Conservation (phyloP, 768 basidiomycete species). For the Tulasnella sp. region DNA sequence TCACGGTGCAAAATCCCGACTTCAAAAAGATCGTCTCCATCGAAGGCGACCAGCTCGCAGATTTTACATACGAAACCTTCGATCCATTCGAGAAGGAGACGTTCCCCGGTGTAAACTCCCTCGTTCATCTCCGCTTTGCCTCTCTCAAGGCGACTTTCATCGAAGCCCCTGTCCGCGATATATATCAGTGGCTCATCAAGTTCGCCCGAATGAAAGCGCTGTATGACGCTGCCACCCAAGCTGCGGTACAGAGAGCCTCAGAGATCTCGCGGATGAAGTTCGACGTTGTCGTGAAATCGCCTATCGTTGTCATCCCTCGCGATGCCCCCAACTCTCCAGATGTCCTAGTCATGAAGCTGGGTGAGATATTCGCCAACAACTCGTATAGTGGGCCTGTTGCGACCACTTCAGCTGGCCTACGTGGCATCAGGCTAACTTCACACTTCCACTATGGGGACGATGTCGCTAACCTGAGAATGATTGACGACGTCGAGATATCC, state of each 20-base stretch:
- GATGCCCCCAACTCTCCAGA: slow-evolving; percentile 65
- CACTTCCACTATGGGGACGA: slow-evolving; percentile 57
- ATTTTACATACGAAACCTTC: slow-evolving; percentile 92
- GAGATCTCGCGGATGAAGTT: slow-evolving; percentile 95
- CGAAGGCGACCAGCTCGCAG: slow-evolving; percentile 90
- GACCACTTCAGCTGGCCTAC: slow-evolving; percentile 73
- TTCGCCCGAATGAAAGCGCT: slow-evolving; percentile 90
- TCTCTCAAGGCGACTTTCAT: slow-evolving; percentile 89
- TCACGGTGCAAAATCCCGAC: slow-evolving; percentile 56
- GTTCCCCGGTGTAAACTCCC: slow-evolving; percentile 81
- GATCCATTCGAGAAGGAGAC: slow-evolving; percentile 67
- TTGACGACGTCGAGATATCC: slow-evolving; percentile 83
- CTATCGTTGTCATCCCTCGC: slow-evolving; percentile 87
- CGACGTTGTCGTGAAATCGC: slow-evolving; percentile 85
- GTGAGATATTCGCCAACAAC: slow-evolving; percentile 86
- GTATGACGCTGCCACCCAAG: slow-evolving; percentile 92
- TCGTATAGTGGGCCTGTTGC: slow-evolving; percentile 60
- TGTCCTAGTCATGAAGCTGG: slow-evolving; percentile 77
- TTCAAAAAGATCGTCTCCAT: slow-evolving; percentile 91
- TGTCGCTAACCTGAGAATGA: slow-evolving; percentile 72
- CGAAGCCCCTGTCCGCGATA: slow-evolving; percentile 85
- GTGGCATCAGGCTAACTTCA: slow-evolving; percentile 82
- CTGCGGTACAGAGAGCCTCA: slow-evolving; percentile 88
- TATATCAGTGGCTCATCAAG: slow-evolving; percentile 80
- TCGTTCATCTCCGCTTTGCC: slow-evolving; percentile 78